Evolutionary conservation across 257 asterid species (phyloP).

Genomic region (Solanum chmielewskii): DNA sequence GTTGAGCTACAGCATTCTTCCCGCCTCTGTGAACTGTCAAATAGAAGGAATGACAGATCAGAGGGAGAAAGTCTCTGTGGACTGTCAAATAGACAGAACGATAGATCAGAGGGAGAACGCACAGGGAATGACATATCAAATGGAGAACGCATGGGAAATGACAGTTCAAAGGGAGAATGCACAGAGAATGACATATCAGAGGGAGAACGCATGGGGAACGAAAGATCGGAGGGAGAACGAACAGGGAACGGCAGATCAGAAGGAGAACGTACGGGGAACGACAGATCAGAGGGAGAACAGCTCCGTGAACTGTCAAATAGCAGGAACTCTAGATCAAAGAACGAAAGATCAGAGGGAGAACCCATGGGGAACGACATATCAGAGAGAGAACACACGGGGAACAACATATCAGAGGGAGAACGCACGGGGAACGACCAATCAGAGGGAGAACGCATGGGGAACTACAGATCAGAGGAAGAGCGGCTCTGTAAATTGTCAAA

Average conservation of each 20-base stretch:
- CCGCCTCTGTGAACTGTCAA: background rate
- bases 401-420: background rate
- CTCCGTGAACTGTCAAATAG: background rate
- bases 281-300: background rate
- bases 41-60: background rate
- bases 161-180: background rate
- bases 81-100: background rate
- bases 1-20: slow-evolving; percentile 6
- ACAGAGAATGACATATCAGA: background rate
- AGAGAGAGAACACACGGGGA: background rate
- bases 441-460: background rate
- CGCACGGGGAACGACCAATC: background rate
- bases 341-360: background rate
- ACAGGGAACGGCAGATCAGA: too few species aligned
- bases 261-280: background rate
- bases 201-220: background rate
- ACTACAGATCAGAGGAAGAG: background rate
- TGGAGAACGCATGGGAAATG: background rate
- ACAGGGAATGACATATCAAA: background rate
- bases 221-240: background rate
- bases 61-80: background rate
- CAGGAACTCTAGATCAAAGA: background rate
- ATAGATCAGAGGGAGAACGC: background rate
- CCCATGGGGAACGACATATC: background rate
- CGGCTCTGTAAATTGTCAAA: background rate